Evolutionary conservation across 176 grass and related monocot genomes (phyloP).

Genomic region (Dactylis glomerata): DNA sequence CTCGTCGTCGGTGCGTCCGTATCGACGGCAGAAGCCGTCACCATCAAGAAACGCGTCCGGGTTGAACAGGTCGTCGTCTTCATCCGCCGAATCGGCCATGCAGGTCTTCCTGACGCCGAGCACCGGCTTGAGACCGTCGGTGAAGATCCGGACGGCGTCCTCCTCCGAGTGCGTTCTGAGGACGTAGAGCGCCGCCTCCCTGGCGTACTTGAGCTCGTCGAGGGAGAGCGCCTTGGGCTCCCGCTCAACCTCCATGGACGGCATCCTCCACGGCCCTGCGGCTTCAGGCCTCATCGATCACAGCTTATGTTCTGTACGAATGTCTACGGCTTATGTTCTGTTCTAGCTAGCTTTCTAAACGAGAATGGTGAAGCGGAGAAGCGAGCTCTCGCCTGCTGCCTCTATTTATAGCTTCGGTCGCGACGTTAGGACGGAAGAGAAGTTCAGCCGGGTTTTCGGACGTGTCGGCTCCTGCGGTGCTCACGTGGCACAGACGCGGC

Average conservation of each 20-base stretch:
- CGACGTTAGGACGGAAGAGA: neutral
- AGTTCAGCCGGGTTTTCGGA: too few species aligned
- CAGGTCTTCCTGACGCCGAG: neutral
- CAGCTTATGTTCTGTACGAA: neutral
- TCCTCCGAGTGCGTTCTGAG: neutral
- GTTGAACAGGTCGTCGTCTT: neutral
- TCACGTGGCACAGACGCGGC: neutral
- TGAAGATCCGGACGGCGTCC: constrained; percentile 4
- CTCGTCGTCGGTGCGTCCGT: neutral
- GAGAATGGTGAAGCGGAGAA: neutral
- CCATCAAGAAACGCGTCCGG: neutral
- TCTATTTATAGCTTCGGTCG: neutral
- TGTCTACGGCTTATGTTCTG: neutral
- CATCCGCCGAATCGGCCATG: neutral
- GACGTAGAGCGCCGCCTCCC: constrained; percentile 21
- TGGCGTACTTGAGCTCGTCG: constrained; percentile 54
- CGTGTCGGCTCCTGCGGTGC: neutral
- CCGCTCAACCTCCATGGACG: constrained; percentile 49
- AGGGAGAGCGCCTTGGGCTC: constrained; percentile 68
- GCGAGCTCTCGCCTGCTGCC: neutral
- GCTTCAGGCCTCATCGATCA: neutral
- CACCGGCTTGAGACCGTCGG: constrained; percentile 18
- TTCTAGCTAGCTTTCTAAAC: neutral
- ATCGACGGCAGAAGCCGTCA: neutral
- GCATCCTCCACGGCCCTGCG: neutral